Conservation (phyloP, 257 asterid genomes). For the Eucommia ulmoides region DNA sequence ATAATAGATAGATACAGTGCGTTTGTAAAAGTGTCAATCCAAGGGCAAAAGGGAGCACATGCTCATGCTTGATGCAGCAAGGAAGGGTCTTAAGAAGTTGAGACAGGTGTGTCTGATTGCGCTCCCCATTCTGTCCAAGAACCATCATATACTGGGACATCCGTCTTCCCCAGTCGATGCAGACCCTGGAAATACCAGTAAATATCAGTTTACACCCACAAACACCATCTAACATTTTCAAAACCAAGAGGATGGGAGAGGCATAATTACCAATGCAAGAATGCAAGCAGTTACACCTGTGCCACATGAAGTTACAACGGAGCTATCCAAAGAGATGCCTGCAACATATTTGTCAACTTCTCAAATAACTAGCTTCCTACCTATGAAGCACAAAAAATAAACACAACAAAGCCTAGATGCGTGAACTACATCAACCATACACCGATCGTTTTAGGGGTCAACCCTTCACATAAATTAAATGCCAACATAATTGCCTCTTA, state of each 20-base stretch:
- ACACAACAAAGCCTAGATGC: background rate
- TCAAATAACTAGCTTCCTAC: background rate
- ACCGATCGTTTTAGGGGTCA: background rate
- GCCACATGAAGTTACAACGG: slow-evolving; percentile 72
- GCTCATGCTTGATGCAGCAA: no score
- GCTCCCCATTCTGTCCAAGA: slow-evolving; percentile 16
- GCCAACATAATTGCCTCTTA: background rate
- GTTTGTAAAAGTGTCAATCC: no score
- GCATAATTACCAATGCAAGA: slow-evolving; percentile 59
- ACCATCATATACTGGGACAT: slow-evolving; percentile 13
- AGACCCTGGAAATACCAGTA: slow-evolving; percentile 9
- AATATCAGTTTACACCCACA: background rate
- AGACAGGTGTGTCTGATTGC: slow-evolving; percentile 7
- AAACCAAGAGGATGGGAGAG: background rate
- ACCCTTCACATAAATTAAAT: background rate
- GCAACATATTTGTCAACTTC: slow-evolving; percentile 10
- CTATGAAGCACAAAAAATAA: background rate
- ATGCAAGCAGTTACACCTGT: slow-evolving; percentile 97
- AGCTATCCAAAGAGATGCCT: slow-evolving; percentile 66
- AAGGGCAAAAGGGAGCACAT: no score
- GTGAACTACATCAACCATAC: background rate
- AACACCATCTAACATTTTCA: background rate
- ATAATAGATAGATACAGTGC: background rate
- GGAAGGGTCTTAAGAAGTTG: slow-evolving; percentile 1
- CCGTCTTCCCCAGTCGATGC: slow-evolving; percentile 9